Conservation (phyloP, 306 rosid species). For the Ziziphus jujuba region DNA sequence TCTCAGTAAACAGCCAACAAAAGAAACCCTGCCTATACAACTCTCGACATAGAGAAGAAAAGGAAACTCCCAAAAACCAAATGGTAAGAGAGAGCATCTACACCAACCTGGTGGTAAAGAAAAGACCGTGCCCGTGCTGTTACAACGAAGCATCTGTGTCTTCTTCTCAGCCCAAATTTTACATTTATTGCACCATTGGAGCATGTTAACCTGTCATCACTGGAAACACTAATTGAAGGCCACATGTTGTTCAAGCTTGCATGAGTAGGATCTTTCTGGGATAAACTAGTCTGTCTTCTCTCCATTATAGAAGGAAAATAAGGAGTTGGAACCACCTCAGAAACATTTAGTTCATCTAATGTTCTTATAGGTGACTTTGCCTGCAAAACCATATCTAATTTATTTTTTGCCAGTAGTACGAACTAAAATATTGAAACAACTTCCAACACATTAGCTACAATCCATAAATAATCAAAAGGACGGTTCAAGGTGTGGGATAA, state of each 20-base stretch:
- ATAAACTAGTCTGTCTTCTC: slow-evolving; percentile 42
- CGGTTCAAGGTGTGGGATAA: no score
- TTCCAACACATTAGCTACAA: no score
- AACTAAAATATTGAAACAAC: neutral
- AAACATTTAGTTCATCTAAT: slow-evolving; percentile 72
- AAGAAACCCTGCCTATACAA: neutral
- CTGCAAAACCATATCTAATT: slow-evolving; percentile 37
- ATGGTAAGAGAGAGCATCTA: slow-evolving; percentile 23
- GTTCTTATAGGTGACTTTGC: slow-evolving; percentile 91
- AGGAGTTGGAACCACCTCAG: slow-evolving; percentile 63
- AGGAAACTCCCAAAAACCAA: neutral
- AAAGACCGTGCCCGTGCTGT: slow-evolving; percentile 82
- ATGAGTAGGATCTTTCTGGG: slow-evolving; percentile 25
- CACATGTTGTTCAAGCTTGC: slow-evolving; percentile 25
- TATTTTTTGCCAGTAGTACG: neutral
- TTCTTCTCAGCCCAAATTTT: slow-evolving; percentile 75
- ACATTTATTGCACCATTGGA: slow-evolving; percentile 31
- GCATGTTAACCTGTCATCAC: slow-evolving; percentile 18
- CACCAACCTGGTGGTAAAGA: slow-evolving; percentile 88
- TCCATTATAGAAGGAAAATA: slow-evolving; percentile 66
- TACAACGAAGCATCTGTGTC: slow-evolving; percentile 67
- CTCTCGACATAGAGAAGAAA: slow-evolving; percentile 5
- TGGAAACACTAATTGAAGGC: slow-evolving; percentile 20
- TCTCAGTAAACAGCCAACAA: neutral
- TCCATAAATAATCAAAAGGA: neutral